Percentiles rank a stretch among this genome's conserved stretches.
phyloP scores from a whole-genome alignment of 1,284 basidiomycete species.

The Laetiporus sulphureus region DNA sequence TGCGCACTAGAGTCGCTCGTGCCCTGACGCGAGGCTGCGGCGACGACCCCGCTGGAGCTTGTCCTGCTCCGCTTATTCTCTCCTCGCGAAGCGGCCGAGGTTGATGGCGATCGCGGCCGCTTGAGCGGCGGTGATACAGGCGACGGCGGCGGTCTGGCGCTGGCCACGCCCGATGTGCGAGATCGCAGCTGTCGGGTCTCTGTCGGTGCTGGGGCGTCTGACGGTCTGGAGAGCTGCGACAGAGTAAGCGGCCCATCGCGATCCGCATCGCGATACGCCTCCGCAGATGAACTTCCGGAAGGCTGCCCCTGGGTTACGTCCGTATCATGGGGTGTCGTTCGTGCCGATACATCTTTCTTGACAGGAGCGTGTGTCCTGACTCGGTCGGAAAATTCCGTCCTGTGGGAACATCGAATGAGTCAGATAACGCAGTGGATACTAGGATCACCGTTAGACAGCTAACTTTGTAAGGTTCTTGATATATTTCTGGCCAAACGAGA shows the following conservation, averaged over 20 bases:
- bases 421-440: no score
- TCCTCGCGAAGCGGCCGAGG: conserved; percentile 4
- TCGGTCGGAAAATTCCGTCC: no score
- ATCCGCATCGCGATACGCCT: conserved; percentile 3
- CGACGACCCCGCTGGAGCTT: conserved; percentile 9
- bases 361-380: no score
- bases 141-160: neutral
- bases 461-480: conserved; percentile 12
- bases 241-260: conserved; percentile 11
- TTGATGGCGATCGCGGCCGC: conserved; percentile 8
- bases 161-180: conserved; percentile 2
- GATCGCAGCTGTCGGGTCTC: neutral
- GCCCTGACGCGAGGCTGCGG: no score
- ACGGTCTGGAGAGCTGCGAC: conserved; percentile 10
- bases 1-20: no score
- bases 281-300: neutral
- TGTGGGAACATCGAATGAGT: no score
- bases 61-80: conserved; percentile 18
- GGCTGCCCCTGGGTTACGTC: no score
- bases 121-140: neutral
- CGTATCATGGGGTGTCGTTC: no score
- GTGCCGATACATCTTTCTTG: no score
- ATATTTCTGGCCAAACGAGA: conserved; percentile 18
- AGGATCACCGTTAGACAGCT: conserved; percentile 3
- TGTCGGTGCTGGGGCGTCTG: neutral